phyloP scores from a whole-genome alignment of 2,329 filamentous ascomycete species.

The Ciborinia camelliae region DNA sequence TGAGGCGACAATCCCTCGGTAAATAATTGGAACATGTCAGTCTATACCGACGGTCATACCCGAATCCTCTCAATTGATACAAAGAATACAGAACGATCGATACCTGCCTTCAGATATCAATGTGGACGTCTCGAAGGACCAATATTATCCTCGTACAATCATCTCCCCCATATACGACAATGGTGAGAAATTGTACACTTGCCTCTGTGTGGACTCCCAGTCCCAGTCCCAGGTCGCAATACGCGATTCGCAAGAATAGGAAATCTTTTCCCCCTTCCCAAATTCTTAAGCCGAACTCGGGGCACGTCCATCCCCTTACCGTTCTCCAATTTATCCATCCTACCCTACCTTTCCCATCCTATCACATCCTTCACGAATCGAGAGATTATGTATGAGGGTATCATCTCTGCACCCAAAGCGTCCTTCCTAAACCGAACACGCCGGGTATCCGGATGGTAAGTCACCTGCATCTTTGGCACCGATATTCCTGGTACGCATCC shows the following conservation, averaged over 20 bases:
- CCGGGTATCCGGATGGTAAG: background rate
- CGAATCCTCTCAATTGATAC: background rate
- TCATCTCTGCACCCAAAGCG: background rate
- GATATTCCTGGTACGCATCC: background rate
- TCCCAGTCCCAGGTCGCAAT: too few relatives aligned
- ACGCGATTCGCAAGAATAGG: too few relatives aligned
- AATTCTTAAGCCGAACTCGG: too few relatives aligned
- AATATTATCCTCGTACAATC: too few relatives aligned
- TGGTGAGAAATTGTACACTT: too few relatives aligned
- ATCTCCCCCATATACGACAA: too few relatives aligned
- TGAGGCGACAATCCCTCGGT: background rate
- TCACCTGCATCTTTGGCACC: background rate
- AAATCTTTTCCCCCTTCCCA: too few relatives aligned
- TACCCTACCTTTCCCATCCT: too few relatives aligned
- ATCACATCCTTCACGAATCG: background rate
- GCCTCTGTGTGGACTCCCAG: too few relatives aligned
- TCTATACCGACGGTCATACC: constrained; percentile 11
- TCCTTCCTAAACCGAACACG: background rate
- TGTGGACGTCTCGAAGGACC: background rate
- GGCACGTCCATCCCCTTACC: too few relatives aligned
- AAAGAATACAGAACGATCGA: background rate
- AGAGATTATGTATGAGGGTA: too few relatives aligned
- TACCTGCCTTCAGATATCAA: background rate
- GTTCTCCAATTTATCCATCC: background rate
- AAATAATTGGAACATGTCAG: background rate